Base-by-base conservation (phyloP, 345 rosid genomes). In the Dipteronia dyeriana region DNA sequence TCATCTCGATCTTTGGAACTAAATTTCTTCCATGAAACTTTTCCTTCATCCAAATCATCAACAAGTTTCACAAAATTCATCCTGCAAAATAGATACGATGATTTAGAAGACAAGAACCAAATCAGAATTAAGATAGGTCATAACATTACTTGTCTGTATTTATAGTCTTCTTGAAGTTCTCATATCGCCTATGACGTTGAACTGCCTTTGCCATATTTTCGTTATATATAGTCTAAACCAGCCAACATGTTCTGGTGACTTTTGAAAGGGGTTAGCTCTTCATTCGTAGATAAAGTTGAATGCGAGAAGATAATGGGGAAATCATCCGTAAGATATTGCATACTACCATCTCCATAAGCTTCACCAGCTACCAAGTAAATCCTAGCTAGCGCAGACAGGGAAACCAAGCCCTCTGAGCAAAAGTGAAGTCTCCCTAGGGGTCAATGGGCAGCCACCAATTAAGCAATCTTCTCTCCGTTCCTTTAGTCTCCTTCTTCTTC, bases 151-250 rank as follows among this genome's bases (percentile, higher is more conserved):
- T 93, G 90, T 95, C 98, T 26, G 98, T 98, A 82, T 70, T 89
- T 79, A 95, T 90, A 9, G 98, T 95, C 82, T 90, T 95, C 88
- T 85, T 91, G 84, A 95, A 95, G 82, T 89, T 80, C 84, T 91
- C 96, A 66, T 90, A 93, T 66, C 96, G 84, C 82, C 99, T 81
- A 78, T 95, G 99, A 79, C 98, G 97, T 84, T 95, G 93, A 73
- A 93, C 94, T 17, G 99, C 98, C 90, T 95, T 95, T 23, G 99
- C 99, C 99, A 95, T 93, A 82, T 95, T 95, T 75, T 95, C 94
- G 45, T 93, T 93, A 1, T 23, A 87, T 83, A 68, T 96, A 92
- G 82, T 96, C 99, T 74, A 95, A 81, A 73, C 98, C 97, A 63
- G 97, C 99, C 81, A 95, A 80, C 99, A 93, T 93, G 78, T 95